Percentiles rank a stretch among this genome's conserved stretches.
These are phyloP conservation scores for Pseudogymnoascus sp. DNA, from an alignment of 2,329 filamentous ascomycete species.

Conservation along the genomic window DNA sequence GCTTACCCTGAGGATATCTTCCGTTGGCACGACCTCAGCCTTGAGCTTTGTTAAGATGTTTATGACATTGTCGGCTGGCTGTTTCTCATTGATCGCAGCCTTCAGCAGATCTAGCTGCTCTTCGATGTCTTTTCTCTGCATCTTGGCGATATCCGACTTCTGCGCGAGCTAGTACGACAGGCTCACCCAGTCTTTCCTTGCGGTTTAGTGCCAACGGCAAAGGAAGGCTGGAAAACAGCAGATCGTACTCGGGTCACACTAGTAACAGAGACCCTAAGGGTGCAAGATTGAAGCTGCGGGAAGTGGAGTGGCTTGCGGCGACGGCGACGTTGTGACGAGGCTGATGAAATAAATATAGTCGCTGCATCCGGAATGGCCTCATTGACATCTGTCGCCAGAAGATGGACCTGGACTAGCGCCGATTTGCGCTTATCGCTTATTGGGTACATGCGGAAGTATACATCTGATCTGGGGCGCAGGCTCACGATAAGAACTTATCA, in stretches of 20 bases:
- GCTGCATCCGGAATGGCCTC: constrained; percentile 6
- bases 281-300: not conserved
- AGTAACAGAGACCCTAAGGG: not conserved
- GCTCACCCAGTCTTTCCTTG: not conserved
- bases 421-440: constrained; percentile 8
- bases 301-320: not conserved
- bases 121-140: constrained; percentile 79
- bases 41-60: constrained; percentile 71
- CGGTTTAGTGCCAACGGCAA: not conserved
- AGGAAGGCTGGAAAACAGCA: not conserved
- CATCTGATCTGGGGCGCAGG: not conserved
- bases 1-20: constrained; percentile 77
- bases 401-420: constrained; percentile 7
- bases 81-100: constrained; percentile 70
- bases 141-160: constrained; percentile 28
- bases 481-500: not conserved
- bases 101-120: constrained; percentile 69
- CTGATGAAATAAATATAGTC: constrained; percentile 8
- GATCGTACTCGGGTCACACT: not conserved
- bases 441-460: not conserved
- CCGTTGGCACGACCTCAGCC: constrained; percentile 72
- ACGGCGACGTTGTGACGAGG: not conserved
- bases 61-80: constrained; percentile 65
- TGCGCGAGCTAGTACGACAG: not conserved
- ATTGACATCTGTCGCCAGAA: constrained; percentile 4